Percentiles rank a stretch among this genome's conserved stretches.
Evolutionary conservation across 2,329 filamentous ascomycete species (phyloP).

Genomic region (Pseudomassariella vexata): DNA sequence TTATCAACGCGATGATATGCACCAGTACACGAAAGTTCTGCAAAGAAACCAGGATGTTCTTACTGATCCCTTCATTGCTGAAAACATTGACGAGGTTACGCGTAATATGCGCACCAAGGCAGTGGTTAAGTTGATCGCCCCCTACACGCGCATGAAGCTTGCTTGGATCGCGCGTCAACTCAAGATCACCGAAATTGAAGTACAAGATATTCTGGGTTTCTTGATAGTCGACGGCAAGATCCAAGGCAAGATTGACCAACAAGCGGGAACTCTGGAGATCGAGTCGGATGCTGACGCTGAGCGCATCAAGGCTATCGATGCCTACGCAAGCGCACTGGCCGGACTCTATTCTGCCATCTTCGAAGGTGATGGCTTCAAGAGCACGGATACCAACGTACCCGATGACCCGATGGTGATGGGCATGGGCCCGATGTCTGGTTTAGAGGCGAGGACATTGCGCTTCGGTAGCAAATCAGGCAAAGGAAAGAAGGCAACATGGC

Average conservation of each 20-base stretch:
- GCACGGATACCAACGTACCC: not conserved
- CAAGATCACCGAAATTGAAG: slow-evolving; percentile 82
- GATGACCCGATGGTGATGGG: too few species aligned
- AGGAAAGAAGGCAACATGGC: too few species aligned
- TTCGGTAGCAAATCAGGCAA: too few species aligned
- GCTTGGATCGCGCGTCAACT: slow-evolving; percentile 83
- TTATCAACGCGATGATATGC: slow-evolving; percentile 92
- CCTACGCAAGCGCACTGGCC: slow-evolving; percentile 66
- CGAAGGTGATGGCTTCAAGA: slow-evolving; percentile 65
- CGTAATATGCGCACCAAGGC: slow-evolving; percentile 97
- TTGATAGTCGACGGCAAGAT: slow-evolving; percentile 88
- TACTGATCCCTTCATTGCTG: slow-evolving; percentile 90
- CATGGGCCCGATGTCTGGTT: too few species aligned
- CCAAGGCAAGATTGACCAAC: slow-evolving; percentile 82
- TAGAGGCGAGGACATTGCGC: too few species aligned
- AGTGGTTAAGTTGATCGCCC: slow-evolving; percentile 85
- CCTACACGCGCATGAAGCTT: slow-evolving; percentile 88
- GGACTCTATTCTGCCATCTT: slow-evolving; percentile 68
- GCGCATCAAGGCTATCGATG: slow-evolving; percentile 65
- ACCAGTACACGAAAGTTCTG: slow-evolving; percentile 82
- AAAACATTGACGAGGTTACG: slow-evolving; percentile 98
- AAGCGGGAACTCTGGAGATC: slow-evolving; percentile 77
- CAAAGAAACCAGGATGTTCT: slow-evolving; percentile 84
- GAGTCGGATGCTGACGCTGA: slow-evolving; percentile 67
- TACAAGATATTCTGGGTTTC: slow-evolving; percentile 92